phyloP scores from a whole-genome alignment of 2,329 filamentous ascomycete genomes.

The Colletotrichum sp. region DNA sequence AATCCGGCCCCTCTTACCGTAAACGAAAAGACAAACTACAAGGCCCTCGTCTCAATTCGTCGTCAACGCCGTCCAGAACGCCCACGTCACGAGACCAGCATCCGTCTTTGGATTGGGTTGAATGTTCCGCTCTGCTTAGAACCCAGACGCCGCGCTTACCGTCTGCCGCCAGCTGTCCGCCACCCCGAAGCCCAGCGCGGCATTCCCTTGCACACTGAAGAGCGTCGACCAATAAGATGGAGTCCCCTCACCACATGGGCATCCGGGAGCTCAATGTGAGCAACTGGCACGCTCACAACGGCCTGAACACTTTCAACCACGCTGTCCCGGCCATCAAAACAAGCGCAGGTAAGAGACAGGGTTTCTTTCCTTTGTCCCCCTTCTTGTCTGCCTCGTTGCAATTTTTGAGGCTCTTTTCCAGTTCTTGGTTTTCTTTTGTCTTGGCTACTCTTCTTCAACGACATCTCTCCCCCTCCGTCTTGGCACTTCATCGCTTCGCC shows the following conservation, averaged over 20 bases:
- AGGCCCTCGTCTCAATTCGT: not conserved
- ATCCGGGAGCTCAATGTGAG: conserved; percentile 58
- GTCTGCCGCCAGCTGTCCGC: conserved; percentile 19
- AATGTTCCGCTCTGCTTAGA: not conserved
- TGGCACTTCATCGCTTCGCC: not conserved
- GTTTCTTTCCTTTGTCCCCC: not conserved
- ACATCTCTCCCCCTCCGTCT: not conserved
- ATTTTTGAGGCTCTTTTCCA: not conserved
- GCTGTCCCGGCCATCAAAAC: conserved; percentile 63
- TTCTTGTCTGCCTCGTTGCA: conserved; percentile 13
- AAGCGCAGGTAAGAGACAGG: conserved; percentile 61
- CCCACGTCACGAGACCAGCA: conserved; percentile 11
- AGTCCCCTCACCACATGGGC: conserved; percentile 38
- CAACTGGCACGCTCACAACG: conserved; percentile 46
- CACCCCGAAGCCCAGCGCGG: conserved; percentile 5
- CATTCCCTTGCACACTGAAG: not conserved
- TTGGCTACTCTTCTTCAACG: not conserved
- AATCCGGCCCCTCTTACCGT: not conserved
- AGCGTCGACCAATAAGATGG: conserved; percentile 36
- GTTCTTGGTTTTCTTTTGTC: not conserved
- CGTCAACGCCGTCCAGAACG: not conserved
- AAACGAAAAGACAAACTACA: not conserved
- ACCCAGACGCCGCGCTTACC: conserved; percentile 1
- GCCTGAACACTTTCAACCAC: conserved; percentile 58
- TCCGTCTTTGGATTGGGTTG: conserved; percentile 1